Evolutionary conservation across 305 asterid genomes (phyloP).

Genomic region (Solanum aculeatissimum): DNA sequence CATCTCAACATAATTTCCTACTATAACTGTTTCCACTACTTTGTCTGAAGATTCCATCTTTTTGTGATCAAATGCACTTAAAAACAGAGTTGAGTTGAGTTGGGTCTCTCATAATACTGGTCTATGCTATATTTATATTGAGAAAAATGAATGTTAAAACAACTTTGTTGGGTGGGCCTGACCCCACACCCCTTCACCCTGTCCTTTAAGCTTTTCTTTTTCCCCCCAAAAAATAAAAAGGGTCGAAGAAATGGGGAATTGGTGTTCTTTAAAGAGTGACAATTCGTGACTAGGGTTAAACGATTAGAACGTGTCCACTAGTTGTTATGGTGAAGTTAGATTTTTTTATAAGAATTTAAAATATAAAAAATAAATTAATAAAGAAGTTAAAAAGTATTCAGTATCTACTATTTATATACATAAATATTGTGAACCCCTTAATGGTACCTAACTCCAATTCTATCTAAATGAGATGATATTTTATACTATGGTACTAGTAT

Average conservation of each 20-base stretch:
- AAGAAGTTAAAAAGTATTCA: not conserved
- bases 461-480: too few relatives aligned
- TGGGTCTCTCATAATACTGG: too few relatives aligned
- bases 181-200: not conserved
- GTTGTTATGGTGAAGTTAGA: not conserved
- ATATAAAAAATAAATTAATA: not conserved
- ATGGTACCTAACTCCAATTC: too few relatives aligned
- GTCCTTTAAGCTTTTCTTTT: not conserved
- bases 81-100: not conserved
- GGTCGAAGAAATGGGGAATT: not conserved
- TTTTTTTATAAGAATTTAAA: accelerated
- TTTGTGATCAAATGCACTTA: not conserved
- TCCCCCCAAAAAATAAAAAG: not conserved
- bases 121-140: not conserved
- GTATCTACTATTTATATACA: not conserved
- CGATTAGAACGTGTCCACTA: not conserved
- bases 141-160: not conserved
- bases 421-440: too few relatives aligned
- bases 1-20: slow-evolving; percentile 73
- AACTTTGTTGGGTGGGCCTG: not conserved
- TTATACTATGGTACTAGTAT: too few relatives aligned
- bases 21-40: slow-evolving; percentile 57
- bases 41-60: slow-evolving; percentile 54
- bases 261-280: not conserved
- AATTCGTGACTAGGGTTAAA: not conserved